Conservation (phyloP, 805 yeast species). For the Kodamaea neixiangensis region DNA sequence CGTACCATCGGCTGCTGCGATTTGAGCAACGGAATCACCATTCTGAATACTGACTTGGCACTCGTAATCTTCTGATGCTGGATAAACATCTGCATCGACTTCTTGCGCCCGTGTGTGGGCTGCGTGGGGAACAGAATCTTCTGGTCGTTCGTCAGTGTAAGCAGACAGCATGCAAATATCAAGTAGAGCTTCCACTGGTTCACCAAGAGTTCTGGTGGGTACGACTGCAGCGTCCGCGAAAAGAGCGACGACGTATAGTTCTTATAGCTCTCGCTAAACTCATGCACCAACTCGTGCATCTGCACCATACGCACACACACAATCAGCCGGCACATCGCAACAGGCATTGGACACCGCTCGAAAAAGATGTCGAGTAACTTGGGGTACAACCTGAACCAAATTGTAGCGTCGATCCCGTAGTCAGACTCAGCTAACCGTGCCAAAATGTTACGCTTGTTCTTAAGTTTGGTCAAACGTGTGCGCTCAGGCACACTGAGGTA, state of each 20-base stretch:
- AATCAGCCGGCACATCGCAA: slow-evolving; percentile 87
- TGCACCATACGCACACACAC: slow-evolving; percentile 89
- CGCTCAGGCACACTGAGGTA: slow-evolving; percentile 75
- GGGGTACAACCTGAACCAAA: slow-evolving; percentile 94
- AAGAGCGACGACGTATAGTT: slow-evolving; percentile 40
- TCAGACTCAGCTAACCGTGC: slow-evolving; percentile 83
- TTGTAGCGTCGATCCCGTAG: slow-evolving; percentile 91
- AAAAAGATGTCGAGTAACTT: slow-evolving; percentile 69
- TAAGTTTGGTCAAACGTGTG: slow-evolving; percentile 65
- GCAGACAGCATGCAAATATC: slow-evolving; percentile 87
- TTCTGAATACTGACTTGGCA: slow-evolving; percentile 82
- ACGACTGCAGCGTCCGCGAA: slow-evolving; percentile 23
- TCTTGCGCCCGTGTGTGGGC: slow-evolving; percentile 69
- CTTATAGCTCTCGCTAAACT: slow-evolving; percentile 49
- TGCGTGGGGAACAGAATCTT: slow-evolving; percentile 55
- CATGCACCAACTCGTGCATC: slow-evolving; percentile 68
- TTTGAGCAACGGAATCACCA: slow-evolving; percentile 80
- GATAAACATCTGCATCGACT: slow-evolving; percentile 75
- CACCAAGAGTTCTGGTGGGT: slow-evolving; percentile 68
- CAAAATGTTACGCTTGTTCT: slow-evolving; percentile 65
- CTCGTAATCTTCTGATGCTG: slow-evolving; percentile 93
- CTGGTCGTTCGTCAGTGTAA: slow-evolving; percentile 89
- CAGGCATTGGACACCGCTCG: slow-evolving; percentile 84
- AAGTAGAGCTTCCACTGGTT: slow-evolving; percentile 89
- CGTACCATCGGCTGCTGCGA: slow-evolving; percentile 68